A percentile compares a stretch with the other conserved stretches of the same genome.
Conservation (phyloP, 768 basidiomycete genomes). For the Erythrobasidium yunnanense region DNA sequence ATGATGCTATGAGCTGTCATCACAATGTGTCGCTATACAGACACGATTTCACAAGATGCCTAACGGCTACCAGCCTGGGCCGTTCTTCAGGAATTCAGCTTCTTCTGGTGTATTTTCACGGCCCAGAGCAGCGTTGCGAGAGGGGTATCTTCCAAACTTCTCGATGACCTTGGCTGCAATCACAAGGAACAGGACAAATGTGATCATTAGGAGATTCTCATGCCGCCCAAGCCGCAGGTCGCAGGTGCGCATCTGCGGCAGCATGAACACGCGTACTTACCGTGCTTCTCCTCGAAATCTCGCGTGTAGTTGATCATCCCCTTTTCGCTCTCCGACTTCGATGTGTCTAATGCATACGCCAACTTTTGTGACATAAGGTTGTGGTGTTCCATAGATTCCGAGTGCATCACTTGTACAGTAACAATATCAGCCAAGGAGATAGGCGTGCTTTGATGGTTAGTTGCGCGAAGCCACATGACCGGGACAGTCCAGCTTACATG, state of each 20-base stretch:
- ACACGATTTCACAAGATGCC: background rate
- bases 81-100: slow-evolving; percentile 22
- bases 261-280: too few relatives aligned
- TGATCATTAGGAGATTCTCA: background rate
- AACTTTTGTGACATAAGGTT: background rate
- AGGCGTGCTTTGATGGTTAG: background rate
- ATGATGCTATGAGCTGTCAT: too few relatives aligned
- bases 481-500: background rate
- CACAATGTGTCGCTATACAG: too few relatives aligned
- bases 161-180: slow-evolving; percentile 1
- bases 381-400: slow-evolving; percentile 4
- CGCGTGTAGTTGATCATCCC: background rate
- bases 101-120: slow-evolving; percentile 15
- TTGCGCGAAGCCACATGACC: background rate
- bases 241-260: too few relatives aligned
- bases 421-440: background rate
- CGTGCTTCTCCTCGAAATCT: slow-evolving; percentile 14
- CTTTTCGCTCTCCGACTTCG: background rate
- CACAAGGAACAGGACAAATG: background rate
- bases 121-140: slow-evolving; percentile 2
- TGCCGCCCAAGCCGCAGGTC: too few relatives aligned
- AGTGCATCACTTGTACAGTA: slow-evolving; percentile 10
- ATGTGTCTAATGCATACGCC: background rate
- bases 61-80: slow-evolving; percentile 1
- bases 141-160: slow-evolving; percentile 21